These are phyloP conservation scores for Xylaria sp. DNA, from an alignment of 2,329 filamentous ascomycete species.

Conservation along the genomic window DNA sequence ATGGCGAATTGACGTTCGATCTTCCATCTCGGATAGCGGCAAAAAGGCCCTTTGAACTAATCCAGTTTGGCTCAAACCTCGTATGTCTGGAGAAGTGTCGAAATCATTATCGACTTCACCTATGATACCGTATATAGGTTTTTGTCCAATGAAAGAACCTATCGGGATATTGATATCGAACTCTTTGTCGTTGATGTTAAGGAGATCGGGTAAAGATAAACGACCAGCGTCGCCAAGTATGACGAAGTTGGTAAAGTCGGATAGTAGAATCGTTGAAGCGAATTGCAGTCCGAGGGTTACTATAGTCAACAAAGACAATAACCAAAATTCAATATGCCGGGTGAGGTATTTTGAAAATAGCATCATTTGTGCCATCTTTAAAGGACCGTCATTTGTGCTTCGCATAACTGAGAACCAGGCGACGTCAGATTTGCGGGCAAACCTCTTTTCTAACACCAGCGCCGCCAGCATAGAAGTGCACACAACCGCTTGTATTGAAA, in stretches of 20 bases:
- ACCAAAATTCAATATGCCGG: not conserved
- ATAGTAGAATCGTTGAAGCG: conserved; percentile 32
- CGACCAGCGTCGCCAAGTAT: conserved; percentile 18
- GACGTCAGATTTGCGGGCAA: conserved; percentile 10
- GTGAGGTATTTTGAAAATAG: not conserved
- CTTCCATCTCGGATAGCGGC: conserved; percentile 12
- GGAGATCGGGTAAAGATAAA: not conserved
- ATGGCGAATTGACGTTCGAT: conserved; percentile 15
- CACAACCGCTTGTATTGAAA: conserved; percentile 17
- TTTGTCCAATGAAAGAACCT: not conserved
- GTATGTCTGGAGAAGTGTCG: conserved; percentile 4
- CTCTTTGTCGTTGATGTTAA: no score
- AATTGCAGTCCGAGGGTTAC: conserved; percentile 29
- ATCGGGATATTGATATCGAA: no score
- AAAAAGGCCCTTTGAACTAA: conserved; percentile 30
- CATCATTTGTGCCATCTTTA: not conserved
- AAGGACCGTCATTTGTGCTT: conserved; percentile 27
- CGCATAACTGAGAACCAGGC: conserved; percentile 30
- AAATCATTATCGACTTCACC: conserved; percentile 13
- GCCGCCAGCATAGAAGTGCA: conserved; percentile 34
- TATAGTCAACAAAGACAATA: conserved; percentile 11
- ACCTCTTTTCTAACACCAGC: conserved; percentile 26
- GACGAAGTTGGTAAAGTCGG: conserved; percentile 19
- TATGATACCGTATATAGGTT: conserved; percentile 15
- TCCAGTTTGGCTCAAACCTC: conserved; percentile 31